Conservation (phyloP, 768 basidiomycete genomes). For the Tylopilus felleus region DNA sequence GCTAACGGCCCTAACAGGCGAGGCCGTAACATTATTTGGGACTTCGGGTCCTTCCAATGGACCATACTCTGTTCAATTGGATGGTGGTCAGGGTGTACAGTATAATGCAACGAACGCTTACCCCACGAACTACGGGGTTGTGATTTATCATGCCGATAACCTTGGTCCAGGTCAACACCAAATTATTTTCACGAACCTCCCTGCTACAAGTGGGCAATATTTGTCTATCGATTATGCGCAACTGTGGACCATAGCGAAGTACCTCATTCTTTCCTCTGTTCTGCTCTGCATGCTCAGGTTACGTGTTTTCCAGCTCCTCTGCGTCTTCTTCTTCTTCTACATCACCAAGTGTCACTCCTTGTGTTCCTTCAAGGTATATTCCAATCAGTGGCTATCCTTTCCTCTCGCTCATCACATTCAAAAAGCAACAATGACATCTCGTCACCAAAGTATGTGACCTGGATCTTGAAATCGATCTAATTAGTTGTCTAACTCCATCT, state of each 20-base stretch:
- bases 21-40: constrained; percentile 45
- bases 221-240: constrained; percentile 35
- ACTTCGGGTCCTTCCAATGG: constrained; percentile 36
- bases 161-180: constrained; percentile 40
- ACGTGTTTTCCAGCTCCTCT: background rate
- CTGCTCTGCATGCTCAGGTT: background rate
- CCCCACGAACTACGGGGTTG: constrained; percentile 25
- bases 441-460: constrained; percentile 15
- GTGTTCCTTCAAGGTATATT: constrained; percentile 6
- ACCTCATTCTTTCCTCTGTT: background rate
- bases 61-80: constrained; percentile 36
- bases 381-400: background rate
- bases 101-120: constrained; percentile 19
- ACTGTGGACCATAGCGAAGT: constrained; percentile 20
- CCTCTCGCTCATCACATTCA: background rate
- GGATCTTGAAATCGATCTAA: background rate
- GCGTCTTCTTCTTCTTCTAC: background rate
- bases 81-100: constrained; percentile 21
- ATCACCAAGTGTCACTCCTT: background rate
- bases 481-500: background rate
- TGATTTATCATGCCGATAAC: constrained; percentile 33
- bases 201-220: constrained; percentile 20
- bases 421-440: background rate
- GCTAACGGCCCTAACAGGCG: constrained; percentile 29
- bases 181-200: constrained; percentile 31